Evolutionary conservation across 495 filamentous ascomycete species (phyloP).

Genomic region (Penicillium taxi): DNA sequence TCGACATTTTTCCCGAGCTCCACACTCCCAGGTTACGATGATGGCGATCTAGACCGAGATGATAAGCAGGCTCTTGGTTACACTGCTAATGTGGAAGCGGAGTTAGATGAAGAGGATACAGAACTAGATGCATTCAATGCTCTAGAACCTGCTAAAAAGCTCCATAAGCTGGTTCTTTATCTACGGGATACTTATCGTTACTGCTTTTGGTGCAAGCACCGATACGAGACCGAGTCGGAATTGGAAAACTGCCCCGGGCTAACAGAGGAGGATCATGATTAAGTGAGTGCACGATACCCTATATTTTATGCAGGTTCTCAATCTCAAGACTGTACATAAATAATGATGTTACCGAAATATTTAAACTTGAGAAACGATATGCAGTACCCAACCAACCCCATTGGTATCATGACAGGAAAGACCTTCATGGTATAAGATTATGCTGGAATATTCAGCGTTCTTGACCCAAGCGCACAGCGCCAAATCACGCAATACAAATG

Average conservation of each 20-base stretch:
- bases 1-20: constrained; percentile 38
- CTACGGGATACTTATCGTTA: constrained; percentile 67
- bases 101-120: constrained; percentile 72
- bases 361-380: constrained; percentile 13
- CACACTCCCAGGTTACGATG: constrained; percentile 45
- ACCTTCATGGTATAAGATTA: not conserved
- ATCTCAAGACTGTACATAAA: not conserved
- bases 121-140: constrained; percentile 81
- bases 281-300: not conserved
- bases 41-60: constrained; percentile 46
- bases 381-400: constrained; percentile 6
- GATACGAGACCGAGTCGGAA: constrained; percentile 51
- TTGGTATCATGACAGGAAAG: constrained; percentile 20
- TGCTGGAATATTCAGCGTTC: not conserved
- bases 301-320: not conserved
- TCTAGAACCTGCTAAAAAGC: constrained; percentile 52
- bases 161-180: constrained; percentile 56
- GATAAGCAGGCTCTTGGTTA: constrained; percentile 50
- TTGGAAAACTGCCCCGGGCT: constrained; percentile 88
- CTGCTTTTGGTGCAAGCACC: constrained; percentile 95
- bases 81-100: constrained; percentile 46
- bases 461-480: constrained; percentile 8
- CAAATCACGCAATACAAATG: constrained; percentile 6
- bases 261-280: constrained; percentile 91
- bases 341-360: not conserved